Conservation (phyloP, 441 rosid genomes). For the Mallotus japonicus region DNA sequence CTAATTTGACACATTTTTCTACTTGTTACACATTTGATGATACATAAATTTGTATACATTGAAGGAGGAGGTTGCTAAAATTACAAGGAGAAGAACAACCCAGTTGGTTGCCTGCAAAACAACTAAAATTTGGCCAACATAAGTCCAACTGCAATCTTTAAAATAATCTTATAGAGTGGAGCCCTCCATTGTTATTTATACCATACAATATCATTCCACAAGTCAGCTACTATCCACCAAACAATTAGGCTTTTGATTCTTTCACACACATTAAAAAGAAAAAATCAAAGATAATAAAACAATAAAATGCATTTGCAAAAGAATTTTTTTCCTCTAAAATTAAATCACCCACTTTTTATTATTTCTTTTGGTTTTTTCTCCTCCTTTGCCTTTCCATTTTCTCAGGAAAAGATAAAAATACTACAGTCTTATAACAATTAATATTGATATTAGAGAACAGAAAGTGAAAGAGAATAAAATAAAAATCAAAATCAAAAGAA, state of each 20-base stretch:
- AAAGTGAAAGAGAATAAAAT: neutral
- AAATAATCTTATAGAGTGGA: constrained; percentile 11
- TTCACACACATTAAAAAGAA: constrained; percentile 10
- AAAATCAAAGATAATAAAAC: neutral
- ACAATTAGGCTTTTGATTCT: constrained; percentile 10
- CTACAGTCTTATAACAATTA: constrained; percentile 28
- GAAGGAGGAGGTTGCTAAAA: neutral
- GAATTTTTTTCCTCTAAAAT: constrained; percentile 24
- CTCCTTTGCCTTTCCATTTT: constrained; percentile 35
- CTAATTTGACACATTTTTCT: too few relatives aligned
- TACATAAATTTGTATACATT: constrained; percentile 6
- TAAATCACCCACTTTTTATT: constrained; percentile 37
- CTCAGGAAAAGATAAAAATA: constrained; percentile 37
- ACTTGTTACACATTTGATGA: neutral
- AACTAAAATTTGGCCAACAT: neutral
- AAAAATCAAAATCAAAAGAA: neutral
- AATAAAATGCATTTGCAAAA: neutral
- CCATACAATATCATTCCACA: neutral
- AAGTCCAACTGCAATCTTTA: neutral
- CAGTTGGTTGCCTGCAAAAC: neutral
- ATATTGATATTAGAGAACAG: constrained; percentile 30
- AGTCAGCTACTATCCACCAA: constrained; percentile 13
- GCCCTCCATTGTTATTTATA: neutral
- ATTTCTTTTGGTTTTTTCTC: constrained; percentile 19
- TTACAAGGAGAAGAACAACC: neutral